Evolutionary conservation across 768 basidiomycete genomes (phyloP).

Genomic region (Lactarius sanguifluus): DNA sequence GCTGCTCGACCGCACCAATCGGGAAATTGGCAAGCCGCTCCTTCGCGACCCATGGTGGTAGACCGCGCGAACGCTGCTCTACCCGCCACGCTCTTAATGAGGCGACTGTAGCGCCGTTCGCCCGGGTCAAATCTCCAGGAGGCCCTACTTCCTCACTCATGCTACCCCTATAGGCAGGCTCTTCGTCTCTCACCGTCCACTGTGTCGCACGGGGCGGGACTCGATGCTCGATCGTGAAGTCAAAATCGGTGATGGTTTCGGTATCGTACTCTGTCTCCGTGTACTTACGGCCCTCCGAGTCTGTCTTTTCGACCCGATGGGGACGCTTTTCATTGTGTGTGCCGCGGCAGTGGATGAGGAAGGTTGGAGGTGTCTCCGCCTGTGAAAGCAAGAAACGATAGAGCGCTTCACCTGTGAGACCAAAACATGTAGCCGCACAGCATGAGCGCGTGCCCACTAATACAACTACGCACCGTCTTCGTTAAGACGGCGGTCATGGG

Average conservation of each 20-base stretch:
- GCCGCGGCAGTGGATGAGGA: slow-evolving; percentile 52
- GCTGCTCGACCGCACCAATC: slow-evolving; percentile 10
- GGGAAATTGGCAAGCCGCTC: background rate
- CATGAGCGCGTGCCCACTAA: slow-evolving; percentile 1
- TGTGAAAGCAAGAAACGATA: slow-evolving; percentile 72
- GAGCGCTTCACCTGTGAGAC: slow-evolving; percentile 58
- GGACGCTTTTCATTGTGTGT: slow-evolving; percentile 55
- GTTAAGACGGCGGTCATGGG: slow-evolving; percentile 70
- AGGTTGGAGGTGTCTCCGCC: slow-evolving; percentile 45
- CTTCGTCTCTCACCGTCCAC: slow-evolving; percentile 62
- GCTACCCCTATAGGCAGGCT: slow-evolving; percentile 63
- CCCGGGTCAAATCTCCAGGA: slow-evolving; percentile 40
- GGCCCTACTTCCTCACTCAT: slow-evolving; percentile 59
- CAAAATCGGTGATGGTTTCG: slow-evolving; percentile 64
- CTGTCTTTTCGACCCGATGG: slow-evolving; percentile 45
- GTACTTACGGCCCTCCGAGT: slow-evolving; percentile 38
- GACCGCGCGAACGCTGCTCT: slow-evolving; percentile 48
- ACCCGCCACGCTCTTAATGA: slow-evolving; percentile 45
- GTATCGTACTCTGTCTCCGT: slow-evolving; percentile 51
- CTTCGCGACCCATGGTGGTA: slow-evolving; percentile 48
- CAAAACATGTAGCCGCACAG: slow-evolving; percentile 1
- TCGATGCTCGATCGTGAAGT: slow-evolving; percentile 59
- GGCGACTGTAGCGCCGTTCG: slow-evolving; percentile 45
- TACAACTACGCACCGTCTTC: slow-evolving; percentile 48
- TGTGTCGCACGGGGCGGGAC: slow-evolving; percentile 45